Percentiles rank a stretch among this genome's conserved stretches.
Evolutionary conservation across 2,329 filamentous ascomycete genomes (phyloP).

Genomic region (Stromatinia cepivora): DNA sequence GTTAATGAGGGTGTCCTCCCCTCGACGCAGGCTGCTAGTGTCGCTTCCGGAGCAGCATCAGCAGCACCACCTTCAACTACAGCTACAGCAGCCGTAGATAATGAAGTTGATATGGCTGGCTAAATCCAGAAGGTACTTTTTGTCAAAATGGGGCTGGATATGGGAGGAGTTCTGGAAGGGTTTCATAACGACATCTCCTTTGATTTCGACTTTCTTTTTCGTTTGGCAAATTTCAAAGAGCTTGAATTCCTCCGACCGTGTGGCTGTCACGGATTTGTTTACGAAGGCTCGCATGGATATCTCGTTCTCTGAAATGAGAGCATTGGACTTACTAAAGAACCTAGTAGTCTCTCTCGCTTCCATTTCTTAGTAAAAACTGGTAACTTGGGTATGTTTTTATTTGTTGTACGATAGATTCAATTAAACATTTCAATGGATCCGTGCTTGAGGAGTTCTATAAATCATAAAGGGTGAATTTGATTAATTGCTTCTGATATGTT

Average conservation of each 20-base stretch:
- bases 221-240: constrained; percentile 14
- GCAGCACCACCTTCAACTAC: neutral
- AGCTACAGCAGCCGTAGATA: constrained; percentile 13
- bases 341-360: neutral
- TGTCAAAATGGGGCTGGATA: neutral
- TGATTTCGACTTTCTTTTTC: neutral
- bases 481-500: neutral
- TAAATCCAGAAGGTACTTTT: constrained; percentile 7
- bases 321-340: neutral
- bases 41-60: neutral
- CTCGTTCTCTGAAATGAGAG: neutral
- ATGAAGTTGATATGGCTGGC: constrained; percentile 23
- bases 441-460: neutral
- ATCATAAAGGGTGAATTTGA: too few relatives aligned
- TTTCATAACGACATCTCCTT: constrained; percentile 15
- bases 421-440: neutral
- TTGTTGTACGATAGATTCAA: constrained; percentile 19
- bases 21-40: neutral
- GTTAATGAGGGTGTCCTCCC: constrained; percentile 41
- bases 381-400: constrained; percentile 3
- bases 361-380: neutral
- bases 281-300: constrained; percentile 9
- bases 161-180: constrained; percentile 13
- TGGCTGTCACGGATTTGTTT: constrained; percentile 10
- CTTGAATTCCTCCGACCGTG: neutral